Conservation (phyloP, 169 alveolate genomes). For the Ophryocystis elektroscirrha region DNA sequence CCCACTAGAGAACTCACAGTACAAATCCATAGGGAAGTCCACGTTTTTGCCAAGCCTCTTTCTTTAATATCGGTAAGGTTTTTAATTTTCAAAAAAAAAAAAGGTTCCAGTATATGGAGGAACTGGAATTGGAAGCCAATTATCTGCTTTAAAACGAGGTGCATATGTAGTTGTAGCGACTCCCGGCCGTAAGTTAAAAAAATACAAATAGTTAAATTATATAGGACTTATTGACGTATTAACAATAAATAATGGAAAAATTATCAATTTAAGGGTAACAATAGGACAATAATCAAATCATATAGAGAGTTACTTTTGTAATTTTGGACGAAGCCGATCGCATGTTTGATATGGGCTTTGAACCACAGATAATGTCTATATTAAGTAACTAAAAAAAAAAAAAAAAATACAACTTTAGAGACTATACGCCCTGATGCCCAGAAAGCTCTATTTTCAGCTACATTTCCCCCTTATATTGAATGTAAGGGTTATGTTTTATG, state of each 20-base stretch:
- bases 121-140: conserved; percentile 47
- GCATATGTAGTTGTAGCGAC: conserved; percentile 86
- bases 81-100: neutral
- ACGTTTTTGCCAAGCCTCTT: too few relatives aligned
- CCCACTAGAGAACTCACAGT: conserved; percentile 78
- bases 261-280: conserved; percentile 66
- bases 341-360: conserved; percentile 89
- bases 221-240: conserved; percentile 46
- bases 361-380: conserved; percentile 77
- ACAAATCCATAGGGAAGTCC: conserved; percentile 58
- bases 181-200: conserved; percentile 74
- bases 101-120: too few relatives aligned
- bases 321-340: conserved; percentile 97
- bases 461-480: conserved; percentile 86
- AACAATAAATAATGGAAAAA: conserved; percentile 60
- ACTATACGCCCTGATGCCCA: conserved; percentile 39
- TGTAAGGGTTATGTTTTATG: conserved; percentile 3
- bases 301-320: conserved; percentile 69
- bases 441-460: conserved; percentile 90
- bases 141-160: conserved; percentile 64
- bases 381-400: too few relatives aligned
- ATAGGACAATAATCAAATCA: too few relatives aligned
- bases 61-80: neutral
- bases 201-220: neutral
- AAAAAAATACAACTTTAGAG: too few relatives aligned